Evolutionary conservation across 345 rosid species (phyloP).

Genomic region (Lenwebbia sp.): DNA sequence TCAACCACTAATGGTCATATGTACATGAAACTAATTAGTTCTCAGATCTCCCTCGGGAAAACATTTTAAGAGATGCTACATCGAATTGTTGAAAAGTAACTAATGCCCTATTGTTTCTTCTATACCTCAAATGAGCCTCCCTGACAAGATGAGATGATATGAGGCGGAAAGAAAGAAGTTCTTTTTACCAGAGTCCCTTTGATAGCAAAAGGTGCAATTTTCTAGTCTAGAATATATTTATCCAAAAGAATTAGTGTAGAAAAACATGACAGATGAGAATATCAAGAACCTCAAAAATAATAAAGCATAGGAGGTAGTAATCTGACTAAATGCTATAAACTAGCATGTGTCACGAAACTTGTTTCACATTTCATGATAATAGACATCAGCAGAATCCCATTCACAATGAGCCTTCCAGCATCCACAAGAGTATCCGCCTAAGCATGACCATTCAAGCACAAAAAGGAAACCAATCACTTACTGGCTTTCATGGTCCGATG

Average conservation of each 20-base stretch:
- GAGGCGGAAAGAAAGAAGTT: background rate
- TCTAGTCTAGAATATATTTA: background rate
- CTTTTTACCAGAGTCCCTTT: background rate
- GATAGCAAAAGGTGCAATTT: background rate
- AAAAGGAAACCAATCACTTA: slow-evolving; percentile 31
- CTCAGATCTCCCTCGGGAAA: background rate
- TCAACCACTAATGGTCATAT: background rate
- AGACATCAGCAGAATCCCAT: background rate
- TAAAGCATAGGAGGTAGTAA: background rate
- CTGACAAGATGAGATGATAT: background rate
- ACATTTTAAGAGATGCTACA: background rate
- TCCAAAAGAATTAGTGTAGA: background rate
- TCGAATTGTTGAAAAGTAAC: background rate
- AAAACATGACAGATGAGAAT: background rate
- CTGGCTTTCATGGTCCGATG: slow-evolving; percentile 98
- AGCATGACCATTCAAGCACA: background rate
- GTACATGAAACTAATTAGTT: background rate
- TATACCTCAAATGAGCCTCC: background rate
- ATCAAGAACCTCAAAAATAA: background rate
- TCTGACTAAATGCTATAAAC: background rate
- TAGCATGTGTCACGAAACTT: background rate
- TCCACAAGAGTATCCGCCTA: background rate
- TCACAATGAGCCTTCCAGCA: background rate
- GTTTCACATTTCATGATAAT: background rate
- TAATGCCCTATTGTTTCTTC: background rate